A percentile compares a stretch with the other conserved stretches of the same genome.
Conservation (phyloP, 352 stramenopile species). For the Phytophthora pisi region DNA sequence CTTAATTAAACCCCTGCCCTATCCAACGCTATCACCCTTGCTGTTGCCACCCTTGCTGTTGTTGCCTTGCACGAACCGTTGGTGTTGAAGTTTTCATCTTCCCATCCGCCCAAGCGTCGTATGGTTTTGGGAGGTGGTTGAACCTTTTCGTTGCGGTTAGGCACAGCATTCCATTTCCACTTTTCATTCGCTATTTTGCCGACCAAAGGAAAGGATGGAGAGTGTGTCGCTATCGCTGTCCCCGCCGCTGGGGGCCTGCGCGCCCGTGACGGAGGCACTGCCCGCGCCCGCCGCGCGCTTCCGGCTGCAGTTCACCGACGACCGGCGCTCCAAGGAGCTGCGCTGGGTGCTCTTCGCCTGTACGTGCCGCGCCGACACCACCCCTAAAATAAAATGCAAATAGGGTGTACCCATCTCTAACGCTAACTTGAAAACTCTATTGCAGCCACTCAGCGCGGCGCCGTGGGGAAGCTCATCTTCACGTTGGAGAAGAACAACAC, state of each 20-base stretch:
- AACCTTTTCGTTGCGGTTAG: slow-evolving; percentile 17
- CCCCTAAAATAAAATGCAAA: neutral
- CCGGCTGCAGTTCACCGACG: slow-evolving; percentile 75
- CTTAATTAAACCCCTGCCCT: neutral
- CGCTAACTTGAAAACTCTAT: neutral
- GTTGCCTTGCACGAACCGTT: neutral
- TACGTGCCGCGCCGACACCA: slow-evolving; percentile 18
- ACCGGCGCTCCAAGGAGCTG: slow-evolving; percentile 71
- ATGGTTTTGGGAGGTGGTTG: slow-evolving; percentile 14
- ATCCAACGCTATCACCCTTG: too few species aligned
- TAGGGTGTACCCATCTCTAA: neutral
- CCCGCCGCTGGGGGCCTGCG: slow-evolving; percentile 37
- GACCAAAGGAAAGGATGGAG: slow-evolving; percentile 4
- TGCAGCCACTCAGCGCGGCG: slow-evolving; percentile 56
- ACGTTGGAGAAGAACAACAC: slow-evolving; percentile 61
- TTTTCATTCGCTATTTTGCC: neutral
- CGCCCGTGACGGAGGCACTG: slow-evolving; percentile 55
- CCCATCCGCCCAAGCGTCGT: slow-evolving; percentile 15
- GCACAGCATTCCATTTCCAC: slow-evolving; percentile 8
- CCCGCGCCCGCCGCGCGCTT: slow-evolving; percentile 48
- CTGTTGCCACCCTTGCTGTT: too few species aligned
- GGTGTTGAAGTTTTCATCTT: slow-evolving; percentile 20
- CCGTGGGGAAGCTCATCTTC: slow-evolving; percentile 84
- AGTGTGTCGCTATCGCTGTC: neutral
- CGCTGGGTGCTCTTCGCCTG: slow-evolving; percentile 84